Evolutionary conservation across 2,329 filamentous ascomycete species (phyloP), one percentile per base, ranked within the genome.

Genomic region (Stemphylium beticola): DNA sequence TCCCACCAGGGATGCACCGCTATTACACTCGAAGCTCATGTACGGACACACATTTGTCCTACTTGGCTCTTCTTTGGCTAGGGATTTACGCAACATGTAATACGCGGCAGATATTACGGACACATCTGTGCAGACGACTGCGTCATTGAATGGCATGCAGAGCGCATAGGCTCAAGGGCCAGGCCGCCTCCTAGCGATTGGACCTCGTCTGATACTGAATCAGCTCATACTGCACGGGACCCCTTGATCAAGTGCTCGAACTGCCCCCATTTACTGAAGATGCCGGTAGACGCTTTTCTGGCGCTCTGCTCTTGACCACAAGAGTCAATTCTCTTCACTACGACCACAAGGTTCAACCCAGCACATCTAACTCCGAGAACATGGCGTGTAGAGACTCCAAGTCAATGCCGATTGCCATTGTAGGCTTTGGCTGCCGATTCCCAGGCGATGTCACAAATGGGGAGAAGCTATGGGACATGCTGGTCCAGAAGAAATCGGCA

Each of bases 351-450:
- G 20, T 18, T 38, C 17, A 36, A 20, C 22, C 38, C 14, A n/a
- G 2, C 15, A 26, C 22, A 37, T 6, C 7, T 36, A 4, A 17
- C 9, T 26, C 22, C 4, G 11, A 33, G 10, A 46, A 20, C 3
- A 60, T 60, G 57, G 26, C 50, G 15, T 45, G 8, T 24, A 20
- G 41, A 39, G 32, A 54, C 18, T 34, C 36, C 15, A 52, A 46
- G 33, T 52, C 65, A 2, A 60, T 56, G 46, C 75, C 75, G 11
- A 55, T 60, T 26, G 58, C 58, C 15, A 53, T 40, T 60, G 44
- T 77, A 43, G 75, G 75, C 40, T 69, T 74, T 41, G 64, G 65
- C 8, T 65, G 56, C 36, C 58, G 58, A 0, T 61, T 65, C 14
- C 64, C 64, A 10, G 58, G 61, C 9, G 57, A 59, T 29, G 51